A percentile compares a stretch with the other conserved stretches of the same genome.
These are phyloP conservation scores for Pythium scleroteichum DNA, from an alignment of 352 stramenopile species.

Conservation along the genomic window DNA sequence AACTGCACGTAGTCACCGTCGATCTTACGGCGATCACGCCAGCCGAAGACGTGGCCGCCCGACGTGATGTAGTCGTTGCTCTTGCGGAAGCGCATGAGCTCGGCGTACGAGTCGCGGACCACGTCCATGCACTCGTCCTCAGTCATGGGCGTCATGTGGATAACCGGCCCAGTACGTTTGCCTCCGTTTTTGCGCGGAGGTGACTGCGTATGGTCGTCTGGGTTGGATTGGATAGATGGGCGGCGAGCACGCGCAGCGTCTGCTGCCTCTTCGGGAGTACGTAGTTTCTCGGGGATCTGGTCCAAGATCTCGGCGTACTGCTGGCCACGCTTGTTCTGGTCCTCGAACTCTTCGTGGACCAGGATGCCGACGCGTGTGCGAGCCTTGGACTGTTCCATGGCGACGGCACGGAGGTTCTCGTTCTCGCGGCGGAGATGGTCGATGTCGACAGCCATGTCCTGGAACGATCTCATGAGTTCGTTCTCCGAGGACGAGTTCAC, in stretches of 20 bases:
- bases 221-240: not conserved
- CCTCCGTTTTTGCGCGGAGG: not conserved
- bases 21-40: conserved; percentile 52
- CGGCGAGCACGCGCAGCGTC: not conserved
- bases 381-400: conserved; percentile 63
- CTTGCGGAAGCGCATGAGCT: conserved; percentile 45
- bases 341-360: conserved; percentile 51
- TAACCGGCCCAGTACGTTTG: conserved; percentile 1
- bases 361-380: conserved; percentile 57
- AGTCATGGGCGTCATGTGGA: conserved; percentile 39
- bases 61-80: conserved; percentile 45
- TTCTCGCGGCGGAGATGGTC: conserved; percentile 60
- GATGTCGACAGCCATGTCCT: conserved; percentile 53
- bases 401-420: conserved; percentile 42
- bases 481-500: conserved; percentile 30
- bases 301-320: conserved; percentile 23
- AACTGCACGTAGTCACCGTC: conserved; percentile 60
- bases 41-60: conserved; percentile 61
- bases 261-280: conserved; percentile 10
- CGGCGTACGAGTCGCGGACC: conserved; percentile 41
- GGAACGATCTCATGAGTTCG: conserved; percentile 47
- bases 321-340: conserved; percentile 22
- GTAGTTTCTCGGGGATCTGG: conserved; percentile 13
- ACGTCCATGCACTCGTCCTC: conserved; percentile 49
- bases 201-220: not conserved